Evolutionary conservation across 2,329 filamentous ascomycete genomes (phyloP).

Genomic region (Penicillium fuscoglaucum): DNA sequence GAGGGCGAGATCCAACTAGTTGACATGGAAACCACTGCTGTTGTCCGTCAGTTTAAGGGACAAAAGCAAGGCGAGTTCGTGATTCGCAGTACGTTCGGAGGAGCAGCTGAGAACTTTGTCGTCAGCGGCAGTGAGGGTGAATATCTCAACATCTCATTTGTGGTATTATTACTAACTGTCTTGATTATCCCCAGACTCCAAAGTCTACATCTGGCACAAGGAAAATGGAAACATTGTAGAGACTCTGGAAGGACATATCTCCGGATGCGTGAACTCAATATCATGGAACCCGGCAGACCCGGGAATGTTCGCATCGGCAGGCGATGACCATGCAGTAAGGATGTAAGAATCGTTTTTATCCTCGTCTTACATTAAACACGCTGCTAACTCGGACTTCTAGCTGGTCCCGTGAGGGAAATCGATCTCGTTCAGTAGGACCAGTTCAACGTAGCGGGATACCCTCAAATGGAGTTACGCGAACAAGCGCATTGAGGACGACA

Average conservation of each 20-base stretch:
- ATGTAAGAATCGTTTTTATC: constrained; percentile 62
- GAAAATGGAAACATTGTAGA: constrained; percentile 75
- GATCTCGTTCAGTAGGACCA: constrained; percentile 25
- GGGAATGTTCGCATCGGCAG: constrained; percentile 83
- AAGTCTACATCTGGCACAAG: constrained; percentile 88
- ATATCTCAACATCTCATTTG: constrained; percentile 14
- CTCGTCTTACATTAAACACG: background rate
- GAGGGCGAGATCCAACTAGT: constrained; percentile 76
- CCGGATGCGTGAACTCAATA: constrained; percentile 79
- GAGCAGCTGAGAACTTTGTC: constrained; percentile 88
- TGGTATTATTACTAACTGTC: constrained; percentile 22
- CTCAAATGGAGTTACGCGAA: constrained; percentile 40
- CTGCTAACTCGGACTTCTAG: constrained; percentile 22
- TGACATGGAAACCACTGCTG: constrained; percentile 69
- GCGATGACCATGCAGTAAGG: constrained; percentile 80
- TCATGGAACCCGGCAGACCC: constrained; percentile 85
- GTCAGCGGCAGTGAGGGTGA: constrained; percentile 87
- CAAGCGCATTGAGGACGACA: constrained; percentile 45
- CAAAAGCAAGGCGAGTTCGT: constrained; percentile 74
- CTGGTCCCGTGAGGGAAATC: constrained; percentile 39
- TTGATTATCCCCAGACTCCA: constrained; percentile 53
- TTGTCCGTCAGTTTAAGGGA: constrained; percentile 73
- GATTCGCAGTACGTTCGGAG: constrained; percentile 81
- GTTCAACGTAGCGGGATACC: constrained; percentile 32
- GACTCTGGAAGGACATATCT: constrained; percentile 70